Percentiles rank a stretch among this genome's conserved stretches.
These are phyloP conservation scores for Plasmodium coatneyi DNA, from an alignment of 169 alveolate genomes.

Conservation along the genomic window DNA sequence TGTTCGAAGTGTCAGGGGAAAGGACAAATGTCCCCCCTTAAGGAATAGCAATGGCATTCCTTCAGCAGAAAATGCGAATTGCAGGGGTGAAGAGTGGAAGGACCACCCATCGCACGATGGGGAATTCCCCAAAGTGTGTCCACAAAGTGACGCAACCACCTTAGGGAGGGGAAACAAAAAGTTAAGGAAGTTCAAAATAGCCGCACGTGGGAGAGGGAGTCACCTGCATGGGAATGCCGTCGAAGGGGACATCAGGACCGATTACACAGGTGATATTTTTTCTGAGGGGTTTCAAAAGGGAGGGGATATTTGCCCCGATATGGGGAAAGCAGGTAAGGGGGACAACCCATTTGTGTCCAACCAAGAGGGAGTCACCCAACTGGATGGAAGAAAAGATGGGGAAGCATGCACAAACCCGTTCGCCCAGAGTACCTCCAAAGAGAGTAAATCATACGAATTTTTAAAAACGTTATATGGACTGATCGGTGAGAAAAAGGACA, in stretches of 20 bases:
- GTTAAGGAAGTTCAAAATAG: not conserved
- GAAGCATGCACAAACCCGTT: not conserved
- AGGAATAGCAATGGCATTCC: not conserved
- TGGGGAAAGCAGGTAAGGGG: not conserved
- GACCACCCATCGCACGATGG: not conserved
- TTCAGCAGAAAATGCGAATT: not conserved
- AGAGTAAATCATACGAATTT: not conserved
- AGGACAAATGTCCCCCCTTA: not conserved
- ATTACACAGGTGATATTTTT: not conserved
- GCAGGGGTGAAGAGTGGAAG: not conserved
- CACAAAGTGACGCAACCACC: not conserved
- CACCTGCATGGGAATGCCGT: not conserved
- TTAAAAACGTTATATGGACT: conserved; percentile 7
- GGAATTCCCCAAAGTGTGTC: not conserved
- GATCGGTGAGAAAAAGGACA: conserved; percentile 17
- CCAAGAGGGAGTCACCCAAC: not conserved
- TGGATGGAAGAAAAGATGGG: not conserved
- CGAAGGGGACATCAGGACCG: not conserved
- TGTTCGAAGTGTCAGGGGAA: not conserved
- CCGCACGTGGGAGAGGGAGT: not conserved
- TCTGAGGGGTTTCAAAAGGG: not conserved
- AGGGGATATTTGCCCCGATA: not conserved
- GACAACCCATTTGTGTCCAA: not conserved
- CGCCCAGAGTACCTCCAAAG: not conserved
- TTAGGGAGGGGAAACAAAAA: not conserved